Evolutionary conservation across 495 filamentous ascomycete genomes (phyloP), one percentile per base, ranked within the genome.

Genomic region (Collariella sp.): DNA sequence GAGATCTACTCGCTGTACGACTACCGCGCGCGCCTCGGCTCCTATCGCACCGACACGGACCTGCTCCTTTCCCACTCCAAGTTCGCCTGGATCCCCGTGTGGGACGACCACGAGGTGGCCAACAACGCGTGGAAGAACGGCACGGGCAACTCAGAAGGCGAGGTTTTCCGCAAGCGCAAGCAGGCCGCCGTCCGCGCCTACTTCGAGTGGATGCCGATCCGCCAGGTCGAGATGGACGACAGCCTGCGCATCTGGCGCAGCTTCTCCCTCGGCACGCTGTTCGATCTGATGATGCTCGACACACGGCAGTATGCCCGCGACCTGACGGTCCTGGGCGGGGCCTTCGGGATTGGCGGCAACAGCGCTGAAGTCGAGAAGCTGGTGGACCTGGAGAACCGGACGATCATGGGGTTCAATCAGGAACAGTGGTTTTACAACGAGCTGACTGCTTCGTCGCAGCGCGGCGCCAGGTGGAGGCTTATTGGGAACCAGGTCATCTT

Each of bases 31-130:
- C 65, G 81, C 18, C 56, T 76, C 53, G 81, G 78, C 12, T 78
- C 74, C 26, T 86, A 86, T 64, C 76, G 81, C 5, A 80, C 76
- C 16, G 83, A 86, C 59, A 65, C 74, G 0, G 83, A 87, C 61
- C 73, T 86, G 5, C 60, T 76, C n/a, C 63, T 74, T 2, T 77
- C 68, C 46, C 77, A 83, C 62, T 73, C 79, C 56, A 70, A 73
- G 24, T 85, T 81, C 55, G 73, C 83, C 13, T 86, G 83, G 83
- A 85, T 87, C 52, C 69, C 80, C 5, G 81, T 83, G 10, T 87
- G 83, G 83, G 83, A 86, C 63, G 83, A 85, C 57, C 83, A 85
- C 62, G 83, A 85, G 64, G 76, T 85, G 29, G 79, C 79, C 5
- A 74, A 87, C 60, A 85, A 87, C 60, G 72, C 74, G 15, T 87